Base-by-base conservation (phyloP, 2,329 filamentous ascomycete species). In the Trichophyton verrucosum region DNA sequence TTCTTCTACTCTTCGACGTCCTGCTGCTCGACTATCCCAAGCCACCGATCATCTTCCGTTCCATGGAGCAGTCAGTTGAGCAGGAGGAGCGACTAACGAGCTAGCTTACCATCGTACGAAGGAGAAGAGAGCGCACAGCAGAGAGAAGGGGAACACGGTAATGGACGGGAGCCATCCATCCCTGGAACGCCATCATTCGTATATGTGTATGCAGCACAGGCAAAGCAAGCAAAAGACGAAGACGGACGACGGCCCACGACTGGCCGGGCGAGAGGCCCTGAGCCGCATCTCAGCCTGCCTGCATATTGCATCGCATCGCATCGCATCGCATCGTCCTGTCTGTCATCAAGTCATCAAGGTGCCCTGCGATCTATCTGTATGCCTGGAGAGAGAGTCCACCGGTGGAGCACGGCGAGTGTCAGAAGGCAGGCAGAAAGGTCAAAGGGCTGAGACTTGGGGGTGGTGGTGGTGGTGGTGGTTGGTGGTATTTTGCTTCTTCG, bases 41-140 rank as follows among this genome's bases (percentile, higher is more conserved):
- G 49, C 49, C 49, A 53, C 49, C 49, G 49, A 47, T 47, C n/a
- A 47, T 47, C 49, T 30, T 53, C 27, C 11, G 49, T 53, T 53
- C 49, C 49, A 30, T 53, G 49, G 40, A n/a, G 40, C 40, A 42
- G 40, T 17, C 40, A 4, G 40, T 17, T 42, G 40, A 42, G 38
- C 22, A 24, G 15, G 15, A n/a, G 15, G 38, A 15, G 4, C 9
- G 38, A 33, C 30, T 42, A 42, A 13, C 11, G 11, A n/a, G 5
- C 17, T 49, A 49, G 46, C 13, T 13, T 49, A 22, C 20, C 20
- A 22, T 49, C 17, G 17, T 49, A 49, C 20, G 7, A 49, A 20
- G 20, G 46, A 49, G 22, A 24, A 20, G 27, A 30, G 27, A 6
- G 27, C 6, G 6, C 27, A 30, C 27, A 30, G 1, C 15, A 47